phyloP scores from a whole-genome alignment of 1,284 basidiomycete genomes.

The Meripilus lineatus region DNA sequence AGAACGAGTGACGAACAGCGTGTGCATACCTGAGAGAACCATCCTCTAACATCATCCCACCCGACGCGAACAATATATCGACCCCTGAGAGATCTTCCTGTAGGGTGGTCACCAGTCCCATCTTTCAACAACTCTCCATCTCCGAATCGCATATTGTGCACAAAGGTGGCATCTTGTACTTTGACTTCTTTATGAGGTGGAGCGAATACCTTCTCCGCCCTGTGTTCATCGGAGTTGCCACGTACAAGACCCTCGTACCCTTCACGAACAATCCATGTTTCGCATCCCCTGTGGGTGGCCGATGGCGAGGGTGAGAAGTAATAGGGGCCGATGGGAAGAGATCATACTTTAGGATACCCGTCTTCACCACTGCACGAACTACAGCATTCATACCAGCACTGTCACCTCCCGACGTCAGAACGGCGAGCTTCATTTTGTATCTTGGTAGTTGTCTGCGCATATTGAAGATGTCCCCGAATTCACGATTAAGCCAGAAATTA shows the following conservation, averaged over 20 bases:
- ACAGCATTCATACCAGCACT: constrained; percentile 97
- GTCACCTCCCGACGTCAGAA: constrained; percentile 96
- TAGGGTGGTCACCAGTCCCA: constrained; percentile 79
- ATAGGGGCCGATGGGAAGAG: constrained; percentile 11
- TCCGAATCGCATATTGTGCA: constrained; percentile 80
- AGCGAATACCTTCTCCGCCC: constrained; percentile 20
- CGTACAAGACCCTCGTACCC: constrained; percentile 94
- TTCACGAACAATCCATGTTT: constrained; percentile 92
- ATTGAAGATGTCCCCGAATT: too few relatives aligned
- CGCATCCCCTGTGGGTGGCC: constrained; percentile 66
- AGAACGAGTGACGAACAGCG: constrained; percentile 2
- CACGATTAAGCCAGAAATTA: too few relatives aligned
- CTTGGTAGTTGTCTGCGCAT: too few relatives aligned
- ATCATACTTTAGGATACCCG: constrained; percentile 79
- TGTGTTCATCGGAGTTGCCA: constrained; percentile 48
- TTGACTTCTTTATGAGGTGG: constrained; percentile 17
- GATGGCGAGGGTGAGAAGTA: not conserved
- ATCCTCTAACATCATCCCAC: constrained; percentile 97
- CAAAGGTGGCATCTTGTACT: constrained; percentile 39
- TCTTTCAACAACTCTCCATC: constrained; percentile 88
- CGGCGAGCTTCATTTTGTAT: constrained; percentile 90
- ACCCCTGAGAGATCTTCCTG: constrained; percentile 76
- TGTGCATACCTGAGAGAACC: constrained; percentile 77
- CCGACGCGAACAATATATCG: constrained; percentile 95
- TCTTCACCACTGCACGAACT: constrained; percentile 87